These are phyloP conservation scores for Candida maris DNA, from an alignment of 805 yeast species.

Conservation along the genomic window DNA sequence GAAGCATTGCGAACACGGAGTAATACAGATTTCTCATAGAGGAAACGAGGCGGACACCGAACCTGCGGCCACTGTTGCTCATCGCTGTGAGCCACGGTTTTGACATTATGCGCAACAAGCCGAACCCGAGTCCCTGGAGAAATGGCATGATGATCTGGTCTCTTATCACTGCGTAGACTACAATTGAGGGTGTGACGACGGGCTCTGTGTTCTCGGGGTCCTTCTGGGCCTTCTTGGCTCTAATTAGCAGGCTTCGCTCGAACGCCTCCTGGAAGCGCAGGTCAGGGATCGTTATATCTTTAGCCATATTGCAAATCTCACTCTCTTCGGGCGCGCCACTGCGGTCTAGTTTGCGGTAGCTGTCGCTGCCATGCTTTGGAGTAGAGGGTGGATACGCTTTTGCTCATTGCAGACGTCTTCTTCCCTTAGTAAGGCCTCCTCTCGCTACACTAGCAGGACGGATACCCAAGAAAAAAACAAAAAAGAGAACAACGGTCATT, in stretches of 20 bases:
- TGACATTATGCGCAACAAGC: conserved; percentile 33
- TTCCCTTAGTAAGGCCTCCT: no score
- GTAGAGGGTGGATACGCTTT: no score
- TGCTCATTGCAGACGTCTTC: no score
- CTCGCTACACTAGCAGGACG: no score
- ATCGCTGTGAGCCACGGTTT: conserved; percentile 34
- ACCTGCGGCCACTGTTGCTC: conserved; percentile 19
- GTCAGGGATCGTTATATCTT: conserved; percentile 47
- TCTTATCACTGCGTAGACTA: conserved; percentile 44
- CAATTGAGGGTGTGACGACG: conserved; percentile 41
- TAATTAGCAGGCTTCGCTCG: conserved; percentile 33
- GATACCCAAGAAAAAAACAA: no score
- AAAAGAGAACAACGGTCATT: no score
- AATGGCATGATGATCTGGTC: conserved; percentile 57
- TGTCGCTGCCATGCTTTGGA: no score
- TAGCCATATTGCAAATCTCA: no score
- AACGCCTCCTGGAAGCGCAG: conserved; percentile 65
- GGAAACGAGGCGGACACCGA: conserved; percentile 19
- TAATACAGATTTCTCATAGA: conserved; percentile 11
- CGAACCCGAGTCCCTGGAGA: conserved; percentile 50
- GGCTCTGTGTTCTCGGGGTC: conserved; percentile 12
- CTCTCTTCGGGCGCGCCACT: no score
- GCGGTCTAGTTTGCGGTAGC: no score
- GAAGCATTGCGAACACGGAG: conserved; percentile 5
- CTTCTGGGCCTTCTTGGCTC: conserved; percentile 16